Evolutionary conservation across 805 yeast species (phyloP).

Genomic region (Kodamaea restingae): DNA sequence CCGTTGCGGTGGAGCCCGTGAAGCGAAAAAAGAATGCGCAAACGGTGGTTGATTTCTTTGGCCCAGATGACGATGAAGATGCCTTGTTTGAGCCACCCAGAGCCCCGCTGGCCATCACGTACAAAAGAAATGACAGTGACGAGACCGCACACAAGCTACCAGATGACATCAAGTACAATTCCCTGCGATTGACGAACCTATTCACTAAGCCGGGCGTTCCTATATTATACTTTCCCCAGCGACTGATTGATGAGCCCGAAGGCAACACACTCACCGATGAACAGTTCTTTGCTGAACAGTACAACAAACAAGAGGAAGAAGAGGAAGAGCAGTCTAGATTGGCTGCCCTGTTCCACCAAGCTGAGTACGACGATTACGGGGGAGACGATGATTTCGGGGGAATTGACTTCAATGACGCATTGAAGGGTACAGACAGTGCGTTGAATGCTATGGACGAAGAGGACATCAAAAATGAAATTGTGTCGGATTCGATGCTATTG

Average conservation of each 20-base stretch:
- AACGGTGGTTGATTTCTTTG: constrained; percentile 29
- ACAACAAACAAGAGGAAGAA: constrained; percentile 37
- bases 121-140: constrained; percentile 28
- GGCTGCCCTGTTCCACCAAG: constrained; percentile 37
- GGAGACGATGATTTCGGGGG: constrained; percentile 35
- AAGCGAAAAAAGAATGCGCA: constrained; percentile 22
- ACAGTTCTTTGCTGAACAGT: constrained; percentile 68
- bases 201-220: constrained; percentile 62
- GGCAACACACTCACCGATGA: constrained; percentile 50
- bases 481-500: constrained; percentile 18
- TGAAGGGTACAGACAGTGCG: constrained; percentile 24
- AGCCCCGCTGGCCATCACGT: constrained; percentile 16
- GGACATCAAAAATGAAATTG: constrained; percentile 9
- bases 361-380: constrained; percentile 36
- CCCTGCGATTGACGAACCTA: constrained; percentile 61
- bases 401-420: constrained; percentile 42
- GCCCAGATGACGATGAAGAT: constrained; percentile 32
- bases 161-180: constrained; percentile 67
- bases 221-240: constrained; percentile 21
- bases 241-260: constrained; percentile 14
- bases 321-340: constrained; percentile 30
- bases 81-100: constrained; percentile 28
- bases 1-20: constrained; percentile 7
- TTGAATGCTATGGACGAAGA: constrained; percentile 8
- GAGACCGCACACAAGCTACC: constrained; percentile 53